Evolutionary conservation across 192 early-diverging fungal species (phyloP).

Genomic region (Haplosporangium gracile): DNA sequence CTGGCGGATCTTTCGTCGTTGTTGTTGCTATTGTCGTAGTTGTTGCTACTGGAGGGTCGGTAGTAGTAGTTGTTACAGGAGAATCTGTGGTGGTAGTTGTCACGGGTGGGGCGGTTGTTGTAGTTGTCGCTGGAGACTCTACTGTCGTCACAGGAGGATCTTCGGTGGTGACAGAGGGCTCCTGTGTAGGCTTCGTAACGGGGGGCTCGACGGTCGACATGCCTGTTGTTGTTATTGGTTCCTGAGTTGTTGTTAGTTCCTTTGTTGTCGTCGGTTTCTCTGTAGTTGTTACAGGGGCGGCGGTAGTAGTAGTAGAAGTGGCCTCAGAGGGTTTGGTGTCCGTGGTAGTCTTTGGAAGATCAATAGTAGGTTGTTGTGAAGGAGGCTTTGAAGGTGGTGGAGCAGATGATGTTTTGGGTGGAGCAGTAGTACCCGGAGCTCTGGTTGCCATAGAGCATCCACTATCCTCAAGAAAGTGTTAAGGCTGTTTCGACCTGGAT

Average conservation of each 20-base stretch:
- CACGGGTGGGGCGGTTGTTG: background rate
- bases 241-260: too few relatives aligned
- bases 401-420: background rate
- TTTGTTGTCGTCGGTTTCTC: too few relatives aligned
- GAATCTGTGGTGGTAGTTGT: slow-evolving; percentile 14
- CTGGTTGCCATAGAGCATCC: background rate
- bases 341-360: background rate
- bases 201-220: background rate
- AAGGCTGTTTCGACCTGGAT: too few relatives aligned
- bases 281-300: background rate
- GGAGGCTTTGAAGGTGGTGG: slow-evolving; percentile 1
- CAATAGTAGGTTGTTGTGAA: too few relatives aligned
- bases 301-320: background rate
- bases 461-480: background rate
- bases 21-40: background rate
- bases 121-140: background rate
- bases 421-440: too few relatives aligned
- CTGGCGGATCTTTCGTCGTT: background rate
- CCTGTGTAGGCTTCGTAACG: background rate
- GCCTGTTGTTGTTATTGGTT: background rate
- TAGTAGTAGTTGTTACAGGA: background rate
- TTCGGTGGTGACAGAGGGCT: background rate
- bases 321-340: background rate
- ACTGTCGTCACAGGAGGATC: background rate
- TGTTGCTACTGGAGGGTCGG: background rate